Base-by-base conservation (phyloP, 305 asterid genomes). In the Coffea humblotiana region DNA sequence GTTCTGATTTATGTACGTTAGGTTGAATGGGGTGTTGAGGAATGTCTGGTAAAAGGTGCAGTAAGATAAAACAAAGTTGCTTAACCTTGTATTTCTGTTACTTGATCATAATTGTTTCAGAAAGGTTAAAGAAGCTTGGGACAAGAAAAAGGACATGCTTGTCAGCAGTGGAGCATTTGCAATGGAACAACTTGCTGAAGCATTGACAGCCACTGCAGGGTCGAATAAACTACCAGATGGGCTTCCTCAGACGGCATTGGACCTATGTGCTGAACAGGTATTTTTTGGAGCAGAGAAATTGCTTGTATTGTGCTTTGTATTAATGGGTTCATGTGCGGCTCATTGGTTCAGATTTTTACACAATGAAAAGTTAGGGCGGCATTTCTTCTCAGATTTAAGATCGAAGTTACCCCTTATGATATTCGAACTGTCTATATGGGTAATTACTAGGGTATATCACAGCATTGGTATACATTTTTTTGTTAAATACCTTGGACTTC, bases 121-220 rank as follows among this genome's bases (percentile, higher is more conserved):
- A 90, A 95, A 90, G 89, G 94, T 95, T 85, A 95, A 91, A 84
- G 99, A 93, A 82, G 99, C 98, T 35, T 95, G 99, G 99, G 90
- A 90, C 82, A 85, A 87, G 68, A 91, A 92, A 83, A 91, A 83
- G 84, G 97, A 86, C 69, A 79, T 78, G 32, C 90, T 95, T 81
- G 78, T 93, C 43, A 79, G 86, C 83, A 88, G 97, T 86, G 99
- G 99, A 78, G 48, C 88, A 11, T 89, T 88, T 80, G 99, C 97
- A 45, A 92, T 95, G 48, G 97, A 93, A 82, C 99, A 95, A 82
- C 88, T 95, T 70, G 88, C 97, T 29, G 96, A 95, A 82, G 98
- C 99, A 52, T 78, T 95, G 82, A 83, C 94, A 58, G 81, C 93
- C 77, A 66, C 74, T 77, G 97, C 98, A 64, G 87, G 81, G 64